Evolutionary conservation across 495 filamentous ascomycete genomes (phyloP).

Genomic region (Ascobolus immersus): DNA sequence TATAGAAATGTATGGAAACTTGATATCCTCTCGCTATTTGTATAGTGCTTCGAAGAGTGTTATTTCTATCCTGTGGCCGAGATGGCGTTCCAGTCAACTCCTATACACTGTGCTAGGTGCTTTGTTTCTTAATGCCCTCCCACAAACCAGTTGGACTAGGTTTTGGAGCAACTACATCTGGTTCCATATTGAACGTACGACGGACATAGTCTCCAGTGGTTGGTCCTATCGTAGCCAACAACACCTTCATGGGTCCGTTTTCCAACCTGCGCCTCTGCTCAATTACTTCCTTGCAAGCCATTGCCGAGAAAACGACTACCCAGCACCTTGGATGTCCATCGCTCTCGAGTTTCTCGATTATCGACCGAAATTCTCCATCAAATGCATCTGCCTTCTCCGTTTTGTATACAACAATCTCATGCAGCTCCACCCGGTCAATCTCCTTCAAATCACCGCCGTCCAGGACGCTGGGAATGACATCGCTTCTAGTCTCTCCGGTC

Average conservation of each 20-base stretch:
- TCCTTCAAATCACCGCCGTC: conserved; percentile 21
- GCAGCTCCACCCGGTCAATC: conserved; percentile 31
- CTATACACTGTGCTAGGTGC: no score
- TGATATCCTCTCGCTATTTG: no score
- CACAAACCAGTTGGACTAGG: conserved; percentile 70
- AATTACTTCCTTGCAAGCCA: conserved; percentile 14
- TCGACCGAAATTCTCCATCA: conserved; percentile 30
- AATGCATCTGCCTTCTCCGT: conserved; percentile 59
- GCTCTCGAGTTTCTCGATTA: conserved; percentile 21
- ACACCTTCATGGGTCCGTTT: conserved; percentile 19
- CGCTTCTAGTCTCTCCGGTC: conserved; percentile 61
- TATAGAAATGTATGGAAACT: no score
- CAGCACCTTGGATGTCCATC: conserved; percentile 27
- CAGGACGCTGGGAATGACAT: conserved; percentile 63
- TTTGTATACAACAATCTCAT: conserved; percentile 64
- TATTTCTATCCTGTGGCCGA: no score
- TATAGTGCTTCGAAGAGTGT: no score
- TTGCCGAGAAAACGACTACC: conserved; percentile 87
- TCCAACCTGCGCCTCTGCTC: conserved; percentile 7
- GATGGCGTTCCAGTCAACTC: no score
- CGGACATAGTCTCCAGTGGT: conserved; percentile 60
- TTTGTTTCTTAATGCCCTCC: no score
- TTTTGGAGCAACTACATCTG: conserved; percentile 57
- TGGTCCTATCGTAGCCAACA: conserved; percentile 72
- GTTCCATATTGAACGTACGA: conserved; percentile 37